Conservation (phyloP, 441 rosid genomes). For the Iberis amara region DNA sequence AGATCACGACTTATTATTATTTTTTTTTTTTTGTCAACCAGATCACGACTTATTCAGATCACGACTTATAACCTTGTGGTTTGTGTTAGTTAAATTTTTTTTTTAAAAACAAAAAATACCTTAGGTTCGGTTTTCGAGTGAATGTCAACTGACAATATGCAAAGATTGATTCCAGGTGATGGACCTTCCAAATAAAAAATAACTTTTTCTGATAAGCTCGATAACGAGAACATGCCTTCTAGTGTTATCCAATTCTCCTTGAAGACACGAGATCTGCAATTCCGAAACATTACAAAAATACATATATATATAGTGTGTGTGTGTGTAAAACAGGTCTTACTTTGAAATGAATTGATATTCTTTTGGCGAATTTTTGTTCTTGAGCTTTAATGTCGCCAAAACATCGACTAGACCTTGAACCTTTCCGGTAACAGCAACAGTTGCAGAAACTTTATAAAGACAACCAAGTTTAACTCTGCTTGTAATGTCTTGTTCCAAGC, state of each 20-base stretch:
- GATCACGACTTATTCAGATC: too few relatives aligned
- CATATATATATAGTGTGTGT: too few relatives aligned
- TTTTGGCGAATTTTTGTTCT: slow-evolving; percentile 39
- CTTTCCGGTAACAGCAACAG: slow-evolving; percentile 67
- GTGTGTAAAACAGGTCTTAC: slow-evolving; percentile 39
- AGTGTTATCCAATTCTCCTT: slow-evolving; percentile 64
- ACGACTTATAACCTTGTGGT: too few relatives aligned
- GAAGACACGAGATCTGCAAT: slow-evolving; percentile 58
- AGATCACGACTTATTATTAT: too few relatives aligned
- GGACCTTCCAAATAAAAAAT: slow-evolving; percentile 90
- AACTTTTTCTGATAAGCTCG: slow-evolving; percentile 26
- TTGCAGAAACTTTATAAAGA: slow-evolving; percentile 56
- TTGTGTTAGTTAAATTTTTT: too few relatives aligned
- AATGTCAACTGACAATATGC: slow-evolving; percentile 56
- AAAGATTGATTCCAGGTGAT: slow-evolving; percentile 63
- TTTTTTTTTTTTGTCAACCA: too few relatives aligned
- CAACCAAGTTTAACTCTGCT: slow-evolving; percentile 45
- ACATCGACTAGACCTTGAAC: too few relatives aligned
- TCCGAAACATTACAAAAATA: slow-evolving; percentile 6
- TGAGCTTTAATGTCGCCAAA: slow-evolving; percentile 73
- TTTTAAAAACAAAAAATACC: too few relatives aligned
- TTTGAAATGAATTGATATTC: slow-evolving; percentile 58
- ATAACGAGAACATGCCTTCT: slow-evolving; percentile 44
- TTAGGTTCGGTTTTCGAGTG: slow-evolving; percentile 31
- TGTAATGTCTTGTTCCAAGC: slow-evolving; percentile 84